Evolutionary conservation across 768 basidiomycete genomes (phyloP).

Genomic region (Tubosaeta brunneosetosa): DNA sequence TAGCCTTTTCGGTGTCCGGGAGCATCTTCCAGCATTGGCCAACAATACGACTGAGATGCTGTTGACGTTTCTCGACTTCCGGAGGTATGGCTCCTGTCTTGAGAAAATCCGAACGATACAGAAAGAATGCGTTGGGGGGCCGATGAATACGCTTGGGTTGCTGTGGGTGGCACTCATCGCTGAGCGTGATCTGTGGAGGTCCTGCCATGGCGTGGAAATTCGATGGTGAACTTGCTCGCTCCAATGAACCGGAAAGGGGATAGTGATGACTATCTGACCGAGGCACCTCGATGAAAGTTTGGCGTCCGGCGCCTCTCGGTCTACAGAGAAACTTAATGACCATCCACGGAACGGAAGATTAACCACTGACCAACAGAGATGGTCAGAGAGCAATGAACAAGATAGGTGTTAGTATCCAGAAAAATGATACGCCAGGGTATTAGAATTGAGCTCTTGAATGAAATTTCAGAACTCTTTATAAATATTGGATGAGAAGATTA

Average conservation of each 20-base stretch:
- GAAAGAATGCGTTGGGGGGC: conserved; percentile 54
- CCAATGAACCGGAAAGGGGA: background rate
- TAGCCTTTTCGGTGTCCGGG: conserved; percentile 27
- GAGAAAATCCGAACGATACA: conserved; percentile 51
- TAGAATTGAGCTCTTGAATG: background rate
- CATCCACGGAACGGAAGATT: background rate
- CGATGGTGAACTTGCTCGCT: background rate
- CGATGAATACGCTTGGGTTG: conserved; percentile 37
- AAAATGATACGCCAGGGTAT: conserved; percentile 4
- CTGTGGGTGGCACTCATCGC: conserved; percentile 2
- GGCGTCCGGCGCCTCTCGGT: background rate
- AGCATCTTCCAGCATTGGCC: conserved; percentile 52
- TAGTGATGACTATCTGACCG: background rate
- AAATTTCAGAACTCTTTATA: background rate
- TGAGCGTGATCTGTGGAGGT: conserved; percentile 2
- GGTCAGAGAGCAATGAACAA: conserved; percentile 3
- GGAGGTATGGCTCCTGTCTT: conserved; percentile 39
- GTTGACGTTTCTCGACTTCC: conserved; percentile 47
- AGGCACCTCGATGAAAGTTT: background rate
- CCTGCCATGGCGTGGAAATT: conserved; percentile 2
- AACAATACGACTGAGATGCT: conserved; percentile 50
- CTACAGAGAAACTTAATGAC: background rate
- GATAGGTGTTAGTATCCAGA: conserved; percentile 10
- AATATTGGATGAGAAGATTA: too few relatives aligned
- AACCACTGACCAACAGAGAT: conserved; percentile 6